Conservation (phyloP, 2,329 filamentous ascomycete species). For the Xylaria sp. region DNA sequence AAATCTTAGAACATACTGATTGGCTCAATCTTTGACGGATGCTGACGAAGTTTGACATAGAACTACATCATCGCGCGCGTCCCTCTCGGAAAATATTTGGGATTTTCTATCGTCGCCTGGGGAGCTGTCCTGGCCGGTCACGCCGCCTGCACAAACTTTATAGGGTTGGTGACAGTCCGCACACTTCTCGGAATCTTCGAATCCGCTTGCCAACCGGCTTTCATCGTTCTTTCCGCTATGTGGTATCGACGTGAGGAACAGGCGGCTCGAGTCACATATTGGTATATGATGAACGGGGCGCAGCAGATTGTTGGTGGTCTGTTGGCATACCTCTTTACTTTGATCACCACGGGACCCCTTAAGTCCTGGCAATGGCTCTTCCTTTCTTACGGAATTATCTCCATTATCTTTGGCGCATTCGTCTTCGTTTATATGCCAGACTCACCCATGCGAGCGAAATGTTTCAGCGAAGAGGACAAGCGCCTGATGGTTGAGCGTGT, state of each 20-base stretch:
- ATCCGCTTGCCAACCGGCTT: slow-evolving; percentile 70
- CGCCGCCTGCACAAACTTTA: slow-evolving; percentile 65
- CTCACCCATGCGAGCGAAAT: slow-evolving; percentile 73
- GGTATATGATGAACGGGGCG: slow-evolving; percentile 79
- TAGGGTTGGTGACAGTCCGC: slow-evolving; percentile 63
- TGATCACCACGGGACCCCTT: slow-evolving; percentile 58
- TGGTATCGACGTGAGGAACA: slow-evolving; percentile 77
- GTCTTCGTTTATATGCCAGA: slow-evolving; percentile 70
- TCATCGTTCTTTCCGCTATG: slow-evolving; percentile 70
- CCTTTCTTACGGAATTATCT: slow-evolving; percentile 67
- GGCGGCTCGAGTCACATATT: slow-evolving; percentile 69
- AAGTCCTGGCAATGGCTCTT: slow-evolving; percentile 74
- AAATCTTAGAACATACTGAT: background rate
- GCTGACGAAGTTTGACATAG: slow-evolving; percentile 20
- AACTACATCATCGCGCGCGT: slow-evolving; percentile 64
- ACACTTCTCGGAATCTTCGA: slow-evolving; percentile 75
- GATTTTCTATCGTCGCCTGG: slow-evolving; percentile 69
- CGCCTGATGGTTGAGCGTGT: slow-evolving; percentile 66
- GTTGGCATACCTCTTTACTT: slow-evolving; percentile 67
- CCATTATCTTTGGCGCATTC: slow-evolving; percentile 68
- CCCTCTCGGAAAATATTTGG: slow-evolving; percentile 71
- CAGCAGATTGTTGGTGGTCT: slow-evolving; percentile 76
- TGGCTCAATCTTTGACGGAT: background rate
- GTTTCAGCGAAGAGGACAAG: slow-evolving; percentile 70
- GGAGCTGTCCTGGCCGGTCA: slow-evolving; percentile 65